Evolutionary conservation across 257 asterid species (phyloP).

Genomic region (Fraxinus americana): DNA sequence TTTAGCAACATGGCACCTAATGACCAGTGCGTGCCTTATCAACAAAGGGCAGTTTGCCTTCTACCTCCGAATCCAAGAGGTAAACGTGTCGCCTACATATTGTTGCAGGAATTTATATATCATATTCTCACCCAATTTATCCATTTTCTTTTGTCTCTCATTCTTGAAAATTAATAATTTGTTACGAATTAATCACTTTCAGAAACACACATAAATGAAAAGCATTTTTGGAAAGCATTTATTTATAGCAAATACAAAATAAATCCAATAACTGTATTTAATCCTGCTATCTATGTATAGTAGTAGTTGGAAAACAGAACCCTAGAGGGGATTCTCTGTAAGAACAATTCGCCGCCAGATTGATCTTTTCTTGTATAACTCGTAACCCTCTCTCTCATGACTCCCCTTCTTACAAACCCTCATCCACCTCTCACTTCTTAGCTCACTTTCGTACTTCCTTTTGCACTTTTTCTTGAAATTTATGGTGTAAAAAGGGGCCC

Average conservation of each 20-base stretch:
- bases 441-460: not conserved
- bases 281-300: not conserved
- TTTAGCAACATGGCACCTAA: not conserved
- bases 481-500: not conserved
- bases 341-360: constrained; percentile 35
- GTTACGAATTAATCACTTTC: not conserved
- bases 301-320: constrained; percentile 27
- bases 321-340: constrained; percentile 28
- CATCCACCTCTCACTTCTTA: not conserved
- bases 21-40: not conserved
- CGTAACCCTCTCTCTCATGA: not conserved
- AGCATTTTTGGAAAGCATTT: not conserved
- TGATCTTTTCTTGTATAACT: constrained; percentile 3
- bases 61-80: constrained; percentile 20
- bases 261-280: not conserved
- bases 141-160: not conserved
- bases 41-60: not conserved
- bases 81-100: constrained; percentile 28
- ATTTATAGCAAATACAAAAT: not conserved
- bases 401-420: not conserved
- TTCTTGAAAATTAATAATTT: not conserved
- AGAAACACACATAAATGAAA: not conserved
- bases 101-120: constrained; percentile 20
- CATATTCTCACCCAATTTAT: not conserved
- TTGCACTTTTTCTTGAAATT: not conserved